Conservation (phyloP, 306 rosid species). For the Cicer cuneatum region DNA sequence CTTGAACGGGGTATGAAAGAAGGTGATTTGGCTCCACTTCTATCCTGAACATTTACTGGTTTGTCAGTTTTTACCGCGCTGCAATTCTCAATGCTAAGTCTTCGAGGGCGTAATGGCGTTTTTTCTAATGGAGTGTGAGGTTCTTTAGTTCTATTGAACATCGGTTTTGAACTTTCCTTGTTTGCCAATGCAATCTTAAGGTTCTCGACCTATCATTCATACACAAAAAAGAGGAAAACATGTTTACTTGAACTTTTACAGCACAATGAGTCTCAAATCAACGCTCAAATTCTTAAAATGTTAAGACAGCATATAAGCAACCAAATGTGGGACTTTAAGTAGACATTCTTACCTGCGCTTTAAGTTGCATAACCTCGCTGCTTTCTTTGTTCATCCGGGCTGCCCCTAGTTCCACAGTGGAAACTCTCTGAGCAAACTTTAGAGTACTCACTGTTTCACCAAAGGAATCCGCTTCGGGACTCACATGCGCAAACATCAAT, state of each 20-base stretch:
- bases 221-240: conserved; percentile 26
- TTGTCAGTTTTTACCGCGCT: conserved; percentile 53
- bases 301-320: background rate
- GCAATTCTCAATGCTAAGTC: conserved; percentile 83
- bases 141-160: conserved; percentile 53
- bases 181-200: conserved; percentile 76
- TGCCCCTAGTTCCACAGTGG: conserved; percentile 86
- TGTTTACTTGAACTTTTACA: conserved; percentile 8
- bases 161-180: conserved; percentile 57
- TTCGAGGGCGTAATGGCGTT: conserved; percentile 67
- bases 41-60: conserved; percentile 49
- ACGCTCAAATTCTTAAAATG: background rate
- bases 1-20: conserved; percentile 55
- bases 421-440: conserved; percentile 92
- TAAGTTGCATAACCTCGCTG: conserved; percentile 81
- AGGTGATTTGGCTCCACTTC: conserved; percentile 62
- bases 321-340: conserved; percentile 4
- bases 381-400: conserved; percentile 81
- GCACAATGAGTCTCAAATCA: background rate
- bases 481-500: conserved; percentile 92
- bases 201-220: conserved; percentile 65
- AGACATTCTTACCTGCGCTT: conserved; percentile 66
- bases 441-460: conserved; percentile 84
- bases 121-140: conserved; percentile 51
- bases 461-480: conserved; percentile 91